phyloP scores from a whole-genome alignment of 768 basidiomycete genomes.

The Heimioporus sp. region DNA sequence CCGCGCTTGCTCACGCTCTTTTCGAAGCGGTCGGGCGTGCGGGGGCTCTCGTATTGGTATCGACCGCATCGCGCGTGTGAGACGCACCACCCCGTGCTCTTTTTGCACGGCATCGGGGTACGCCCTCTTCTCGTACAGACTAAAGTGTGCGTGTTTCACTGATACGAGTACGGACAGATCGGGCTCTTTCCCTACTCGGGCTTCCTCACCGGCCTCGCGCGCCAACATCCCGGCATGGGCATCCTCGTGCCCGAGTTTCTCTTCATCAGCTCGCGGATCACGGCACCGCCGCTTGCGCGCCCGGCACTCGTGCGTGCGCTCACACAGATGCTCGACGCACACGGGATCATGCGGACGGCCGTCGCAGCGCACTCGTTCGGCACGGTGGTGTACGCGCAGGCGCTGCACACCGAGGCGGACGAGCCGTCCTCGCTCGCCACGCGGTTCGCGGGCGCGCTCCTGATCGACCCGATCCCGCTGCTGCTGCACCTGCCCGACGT shows the following conservation, averaged over 20 bases:
- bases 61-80: slow-evolving; percentile 45
- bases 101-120: slow-evolving; percentile 71
- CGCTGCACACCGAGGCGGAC: slow-evolving; percentile 37
- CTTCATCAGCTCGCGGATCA: slow-evolving; percentile 60
- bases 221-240: slow-evolving; percentile 48
- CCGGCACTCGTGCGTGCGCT: slow-evolving; percentile 42
- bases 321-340: slow-evolving; percentile 41
- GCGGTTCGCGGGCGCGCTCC: slow-evolving; percentile 43
- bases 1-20: slow-evolving; percentile 47
- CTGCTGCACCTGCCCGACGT: slow-evolving; percentile 61
- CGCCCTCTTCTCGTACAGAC: neutral
- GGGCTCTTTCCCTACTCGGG: slow-evolving; percentile 57
- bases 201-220: slow-evolving; percentile 47
- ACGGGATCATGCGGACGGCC: slow-evolving; percentile 39
- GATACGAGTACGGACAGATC: slow-evolving; percentile 39
- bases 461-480: slow-evolving; percentile 67
- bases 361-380: slow-evolving; percentile 62
- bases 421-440: slow-evolving; percentile 12
- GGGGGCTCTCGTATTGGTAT: slow-evolving; percentile 45
- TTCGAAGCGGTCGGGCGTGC: slow-evolving; percentile 37
- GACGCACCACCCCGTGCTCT: slow-evolving; percentile 53
- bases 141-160: too few species aligned
- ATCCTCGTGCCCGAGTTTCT: slow-evolving; percentile 61
- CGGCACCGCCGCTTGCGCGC: slow-evolving; percentile 45
- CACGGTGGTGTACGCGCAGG: slow-evolving; percentile 54